Percentiles rank a stretch among this genome's conserved stretches.
These are phyloP conservation scores for Erysimum cheiri DNA, from an alignment of 441 rosid species.

Conservation along the genomic window DNA sequence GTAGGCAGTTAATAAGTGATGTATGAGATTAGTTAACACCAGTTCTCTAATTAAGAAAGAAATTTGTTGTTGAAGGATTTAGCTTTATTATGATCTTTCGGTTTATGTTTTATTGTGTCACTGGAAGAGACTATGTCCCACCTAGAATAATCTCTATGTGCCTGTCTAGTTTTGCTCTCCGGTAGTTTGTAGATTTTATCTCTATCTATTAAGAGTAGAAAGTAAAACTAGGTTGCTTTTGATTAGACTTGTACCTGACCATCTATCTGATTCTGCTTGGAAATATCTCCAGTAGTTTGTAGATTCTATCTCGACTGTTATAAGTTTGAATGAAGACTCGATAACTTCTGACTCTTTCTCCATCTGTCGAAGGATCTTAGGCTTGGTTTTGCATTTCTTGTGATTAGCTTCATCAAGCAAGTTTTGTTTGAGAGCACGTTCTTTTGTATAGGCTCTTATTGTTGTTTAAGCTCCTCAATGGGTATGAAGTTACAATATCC, in stretches of 20 bases:
- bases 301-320: neutral
- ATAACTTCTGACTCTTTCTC: neutral
- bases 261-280: neutral
- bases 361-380: constrained; percentile 1
- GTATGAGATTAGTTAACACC: neutral
- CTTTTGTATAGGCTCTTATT: constrained; percentile 8
- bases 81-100: neutral
- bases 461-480: constrained; percentile 12
- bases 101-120: neutral
- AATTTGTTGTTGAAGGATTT: neutral
- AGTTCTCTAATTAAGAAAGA: neutral
- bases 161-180: neutral
- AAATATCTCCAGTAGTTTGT: neutral
- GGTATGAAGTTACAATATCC: neutral
- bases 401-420: neutral
- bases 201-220: neutral
- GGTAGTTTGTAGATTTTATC: neutral
- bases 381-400: neutral
- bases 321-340: neutral
- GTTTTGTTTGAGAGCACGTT: constrained; percentile 9
- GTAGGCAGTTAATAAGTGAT: neutral
- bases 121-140: constrained; percentile 1
- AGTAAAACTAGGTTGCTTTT: constrained; percentile 4
- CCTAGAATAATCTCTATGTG: neutral
- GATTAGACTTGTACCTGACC: neutral